A percentile compares a stretch with the other conserved stretches of the same genome.
phyloP scores from a whole-genome alignment of 2,329 filamentous ascomycete species.

The Neofusicoccum cordaticola region DNA sequence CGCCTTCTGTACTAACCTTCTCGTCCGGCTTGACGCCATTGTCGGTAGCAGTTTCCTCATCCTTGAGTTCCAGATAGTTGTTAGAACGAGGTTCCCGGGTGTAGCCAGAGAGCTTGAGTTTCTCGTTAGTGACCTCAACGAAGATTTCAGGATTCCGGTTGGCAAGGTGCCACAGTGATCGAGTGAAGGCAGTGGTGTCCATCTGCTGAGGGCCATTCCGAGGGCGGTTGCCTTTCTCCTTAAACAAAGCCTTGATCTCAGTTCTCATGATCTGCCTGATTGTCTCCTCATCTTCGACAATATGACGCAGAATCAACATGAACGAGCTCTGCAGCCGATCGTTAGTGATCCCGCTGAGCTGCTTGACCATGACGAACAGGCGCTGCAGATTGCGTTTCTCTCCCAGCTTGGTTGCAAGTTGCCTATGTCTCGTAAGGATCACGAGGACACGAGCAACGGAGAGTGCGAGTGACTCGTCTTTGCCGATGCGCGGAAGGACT shows the following conservation, averaged over 20 bases:
- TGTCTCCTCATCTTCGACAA: constrained; percentile 90
- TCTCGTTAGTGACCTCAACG: constrained; percentile 81
- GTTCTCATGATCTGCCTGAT: constrained; percentile 88
- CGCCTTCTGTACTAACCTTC: not conserved
- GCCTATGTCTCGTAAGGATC: constrained; percentile 77
- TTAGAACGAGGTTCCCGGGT: constrained; percentile 43
- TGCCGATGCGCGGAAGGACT: constrained; percentile 79
- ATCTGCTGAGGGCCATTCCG: constrained; percentile 31
- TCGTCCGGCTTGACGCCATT: not conserved
- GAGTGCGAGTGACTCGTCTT: constrained; percentile 79
- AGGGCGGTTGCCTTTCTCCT: constrained; percentile 46
- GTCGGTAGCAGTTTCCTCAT: constrained; percentile 35
- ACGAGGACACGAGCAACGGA: constrained; percentile 81
- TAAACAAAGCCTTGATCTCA: constrained; percentile 79
- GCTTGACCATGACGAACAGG: constrained; percentile 92
- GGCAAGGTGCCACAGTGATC: constrained; percentile 73
- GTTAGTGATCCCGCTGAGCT: constrained; percentile 76
- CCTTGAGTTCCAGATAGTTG: constrained; percentile 54
- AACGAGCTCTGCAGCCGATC: constrained; percentile 72
- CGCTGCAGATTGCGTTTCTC: constrained; percentile 87
- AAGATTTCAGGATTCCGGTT: constrained; percentile 83
- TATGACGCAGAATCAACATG: constrained; percentile 84
- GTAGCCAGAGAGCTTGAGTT: constrained; percentile 69
- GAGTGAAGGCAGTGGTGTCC: constrained; percentile 72
- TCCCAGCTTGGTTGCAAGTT: constrained; percentile 71